Conservation (phyloP, 192 early-diverging fungal genomes). For the Podila clonocystis region DNA sequence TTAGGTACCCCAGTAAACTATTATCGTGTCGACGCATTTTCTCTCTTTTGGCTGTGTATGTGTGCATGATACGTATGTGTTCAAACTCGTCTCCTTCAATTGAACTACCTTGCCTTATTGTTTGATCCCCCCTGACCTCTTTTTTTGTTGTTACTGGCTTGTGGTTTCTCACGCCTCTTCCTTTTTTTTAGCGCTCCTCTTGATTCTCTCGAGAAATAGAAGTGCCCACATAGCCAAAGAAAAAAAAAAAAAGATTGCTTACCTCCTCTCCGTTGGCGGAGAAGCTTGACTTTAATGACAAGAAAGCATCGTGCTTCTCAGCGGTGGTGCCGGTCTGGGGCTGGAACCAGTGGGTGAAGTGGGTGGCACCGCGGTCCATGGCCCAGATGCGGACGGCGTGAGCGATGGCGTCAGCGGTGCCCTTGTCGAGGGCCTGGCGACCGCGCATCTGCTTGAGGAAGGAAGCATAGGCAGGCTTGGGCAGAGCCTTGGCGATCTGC, state of each 20-base stretch:
- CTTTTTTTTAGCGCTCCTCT: no score
- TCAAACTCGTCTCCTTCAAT: no score
- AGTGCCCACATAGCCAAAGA: no score
- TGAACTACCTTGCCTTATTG: no score
- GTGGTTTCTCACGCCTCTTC: no score
- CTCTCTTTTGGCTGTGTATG: no score
- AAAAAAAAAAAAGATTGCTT: slow-evolving; percentile 35
- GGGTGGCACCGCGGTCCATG: slow-evolving; percentile 95
- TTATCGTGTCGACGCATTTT: no score
- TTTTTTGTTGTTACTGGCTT: no score
- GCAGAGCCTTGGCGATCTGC: slow-evolving; percentile 87
- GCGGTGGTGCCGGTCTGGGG: slow-evolving; percentile 98
- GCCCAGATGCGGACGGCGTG: slow-evolving; percentile 99
- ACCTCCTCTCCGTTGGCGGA: slow-evolving; percentile 88
- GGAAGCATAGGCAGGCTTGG: slow-evolving; percentile 94
- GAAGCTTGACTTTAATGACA: slow-evolving; percentile 88
- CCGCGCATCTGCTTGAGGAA: slow-evolving; percentile 96
- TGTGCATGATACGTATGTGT: no score
- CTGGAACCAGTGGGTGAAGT: slow-evolving; percentile 99
- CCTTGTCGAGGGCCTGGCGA: slow-evolving; percentile 88
- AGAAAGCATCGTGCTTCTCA: slow-evolving; percentile 99
- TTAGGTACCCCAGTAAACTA: no score
- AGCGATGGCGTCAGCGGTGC: slow-evolving; percentile 98
- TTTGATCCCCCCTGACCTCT: no score
- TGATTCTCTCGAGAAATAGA: no score